These are phyloP conservation scores for Colletotrichum karsti DNA, from an alignment of 2,329 filamentous ascomycete genomes.

Conservation along the genomic window DNA sequence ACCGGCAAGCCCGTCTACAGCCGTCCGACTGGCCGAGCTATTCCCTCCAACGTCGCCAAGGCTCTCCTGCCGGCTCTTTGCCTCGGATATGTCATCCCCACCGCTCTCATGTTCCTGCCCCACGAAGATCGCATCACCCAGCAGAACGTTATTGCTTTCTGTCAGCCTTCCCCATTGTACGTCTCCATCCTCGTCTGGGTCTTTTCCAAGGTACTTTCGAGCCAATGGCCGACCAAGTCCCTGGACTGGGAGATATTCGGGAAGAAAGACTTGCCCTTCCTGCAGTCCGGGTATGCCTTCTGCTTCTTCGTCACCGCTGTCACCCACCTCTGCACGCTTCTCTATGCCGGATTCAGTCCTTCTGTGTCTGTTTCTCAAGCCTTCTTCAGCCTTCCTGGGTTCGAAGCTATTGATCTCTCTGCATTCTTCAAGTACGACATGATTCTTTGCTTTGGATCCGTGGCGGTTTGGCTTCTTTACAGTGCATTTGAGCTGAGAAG, in stretches of 20 bases:
- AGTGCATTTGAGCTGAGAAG: conserved; percentile 33
- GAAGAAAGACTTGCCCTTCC: neutral
- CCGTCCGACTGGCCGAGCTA: conserved; percentile 20
- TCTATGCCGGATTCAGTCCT: neutral
- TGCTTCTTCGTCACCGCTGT: neutral
- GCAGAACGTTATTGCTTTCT: conserved; percentile 19
- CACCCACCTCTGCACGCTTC: neutral
- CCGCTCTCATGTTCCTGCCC: conserved; percentile 11
- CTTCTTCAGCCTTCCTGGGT: neutral
- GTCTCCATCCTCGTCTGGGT: neutral
- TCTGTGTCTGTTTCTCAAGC: neutral
- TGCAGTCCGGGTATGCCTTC: neutral
- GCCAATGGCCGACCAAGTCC: neutral
- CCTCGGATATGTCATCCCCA: conserved; percentile 29
- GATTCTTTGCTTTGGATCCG: neutral
- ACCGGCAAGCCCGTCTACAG: neutral
- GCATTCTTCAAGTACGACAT: conserved; percentile 14
- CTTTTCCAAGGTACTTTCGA: neutral
- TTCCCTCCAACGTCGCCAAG: conserved; percentile 24
- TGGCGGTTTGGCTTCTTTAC: conserved; percentile 28
- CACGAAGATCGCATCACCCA: neutral
- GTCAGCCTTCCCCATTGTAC: conserved; percentile 21
- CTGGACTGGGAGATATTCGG: conserved; percentile 9
- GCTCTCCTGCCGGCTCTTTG: conserved; percentile 28
- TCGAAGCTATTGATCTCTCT: neutral